Percentiles rank a stretch among this genome's conserved stretches.
phyloP scores from a whole-genome alignment of 148 eudicot genomes.

The Rhododendron mucronatum region DNA sequence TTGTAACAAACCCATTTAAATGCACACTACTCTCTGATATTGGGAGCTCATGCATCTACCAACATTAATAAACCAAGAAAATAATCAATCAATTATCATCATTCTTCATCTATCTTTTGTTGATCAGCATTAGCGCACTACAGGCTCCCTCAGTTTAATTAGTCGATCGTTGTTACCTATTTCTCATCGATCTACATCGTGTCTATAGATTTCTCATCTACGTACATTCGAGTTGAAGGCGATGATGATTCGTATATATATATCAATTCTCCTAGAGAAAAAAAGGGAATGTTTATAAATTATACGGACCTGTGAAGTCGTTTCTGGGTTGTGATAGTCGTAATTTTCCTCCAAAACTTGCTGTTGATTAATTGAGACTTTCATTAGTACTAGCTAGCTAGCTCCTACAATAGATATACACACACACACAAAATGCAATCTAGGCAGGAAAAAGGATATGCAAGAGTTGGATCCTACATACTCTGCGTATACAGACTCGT shows the following conservation, averaged over 20 bases:
- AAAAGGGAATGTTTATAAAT: neutral
- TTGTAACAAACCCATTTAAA: conserved; percentile 14
- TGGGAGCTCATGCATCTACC: conserved; percentile 21
- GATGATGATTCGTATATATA: too few relatives aligned
- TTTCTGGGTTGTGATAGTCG: conserved; percentile 13
- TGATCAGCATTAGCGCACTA: neutral
- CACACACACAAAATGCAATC: too few relatives aligned
- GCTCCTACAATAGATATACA: neutral
- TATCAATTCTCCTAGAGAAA: neutral
- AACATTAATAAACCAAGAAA: neutral
- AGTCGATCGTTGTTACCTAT: too few relatives aligned
- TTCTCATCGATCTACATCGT: too few relatives aligned
- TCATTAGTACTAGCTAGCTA: neutral
- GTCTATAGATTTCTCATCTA: too few relatives aligned
- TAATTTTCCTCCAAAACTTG: conserved; percentile 31
- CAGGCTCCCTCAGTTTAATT: too few relatives aligned
- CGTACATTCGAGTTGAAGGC: too few relatives aligned
- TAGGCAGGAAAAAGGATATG: neutral
- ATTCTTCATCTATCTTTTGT: neutral
- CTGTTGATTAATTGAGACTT: conserved; percentile 16
- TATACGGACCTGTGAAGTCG: conserved; percentile 28
- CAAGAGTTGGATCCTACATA: neutral
- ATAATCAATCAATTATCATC: neutral
- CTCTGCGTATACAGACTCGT: conserved; percentile 36
- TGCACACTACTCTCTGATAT: neutral